Evolutionary conservation across 129 eudicot species (phyloP).

Genomic region (Rutidosis leptorrhynchoides): DNA sequence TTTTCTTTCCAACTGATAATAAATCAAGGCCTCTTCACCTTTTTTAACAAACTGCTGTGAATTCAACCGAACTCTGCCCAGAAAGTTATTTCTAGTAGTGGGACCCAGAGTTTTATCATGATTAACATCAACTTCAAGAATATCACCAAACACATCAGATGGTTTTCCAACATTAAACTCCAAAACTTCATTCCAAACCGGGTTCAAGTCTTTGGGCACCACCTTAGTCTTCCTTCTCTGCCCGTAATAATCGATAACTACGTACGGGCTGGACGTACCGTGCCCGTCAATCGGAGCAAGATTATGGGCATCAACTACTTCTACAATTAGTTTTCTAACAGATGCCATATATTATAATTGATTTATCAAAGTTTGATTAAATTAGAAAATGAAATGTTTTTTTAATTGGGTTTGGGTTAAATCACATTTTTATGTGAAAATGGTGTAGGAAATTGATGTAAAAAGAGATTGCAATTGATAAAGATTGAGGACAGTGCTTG

Average conservation of each 20-base stretch:
- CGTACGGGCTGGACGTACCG: conserved; percentile 84
- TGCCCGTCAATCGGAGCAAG: conserved; percentile 78
- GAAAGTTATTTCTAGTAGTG: conserved; percentile 69
- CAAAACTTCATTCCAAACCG: conserved; percentile 74
- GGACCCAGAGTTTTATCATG: conserved; percentile 71
- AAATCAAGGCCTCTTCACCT: conserved; percentile 93
- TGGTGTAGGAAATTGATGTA: background rate
- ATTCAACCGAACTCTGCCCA: conserved; percentile 69
- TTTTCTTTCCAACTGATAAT: conserved; percentile 72
- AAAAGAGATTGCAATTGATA: conserved; percentile 3
- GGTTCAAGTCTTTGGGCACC: conserved; percentile 61
- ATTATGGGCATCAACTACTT: conserved; percentile 64
- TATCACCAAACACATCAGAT: conserved; percentile 73
- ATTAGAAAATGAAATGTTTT: background rate
- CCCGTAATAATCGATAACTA: conserved; percentile 64
- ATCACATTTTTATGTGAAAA: conserved; percentile 12
- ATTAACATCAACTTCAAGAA: conserved; percentile 70
- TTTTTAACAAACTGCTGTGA: conserved; percentile 76
- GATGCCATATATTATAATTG: conserved; percentile 51
- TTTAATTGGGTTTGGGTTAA: background rate
- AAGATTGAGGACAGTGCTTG: conserved; percentile 32
- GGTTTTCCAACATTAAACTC: conserved; percentile 76
- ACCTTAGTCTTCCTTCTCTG: conserved; percentile 71
- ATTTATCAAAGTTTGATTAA: conserved; percentile 14
- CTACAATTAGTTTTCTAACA: conserved; percentile 57